Base-by-base conservation (phyloP, 106 monocot species). In the Acanthochlamys bracteata region DNA sequence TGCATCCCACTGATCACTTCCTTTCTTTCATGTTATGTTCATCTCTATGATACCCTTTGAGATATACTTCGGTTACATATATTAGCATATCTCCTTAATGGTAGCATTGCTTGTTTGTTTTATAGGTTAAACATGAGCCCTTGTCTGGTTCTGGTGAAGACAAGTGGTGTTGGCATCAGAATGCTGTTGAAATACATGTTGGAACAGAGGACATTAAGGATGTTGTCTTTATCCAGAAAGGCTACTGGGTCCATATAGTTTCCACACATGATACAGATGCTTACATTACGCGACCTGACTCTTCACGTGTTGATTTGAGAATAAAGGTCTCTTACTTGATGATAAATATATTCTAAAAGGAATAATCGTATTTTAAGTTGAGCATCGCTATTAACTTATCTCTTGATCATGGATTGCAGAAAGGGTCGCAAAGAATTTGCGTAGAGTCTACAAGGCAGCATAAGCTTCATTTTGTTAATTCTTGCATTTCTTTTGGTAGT, bases 141-240 rank as follows among this genome's bases (percentile, higher is more conserved):
- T 69, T 71, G 53, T 60, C 59, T 33, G 7, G 49, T 17, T 9
- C 74, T 33, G 60, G 56, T 54, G 75, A 77, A 43, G 90, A 92
- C 66, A 72, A 66, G 68, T 98, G 91, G 96, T 98, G 91, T 65
- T 98, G 96, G 96, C 79, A 83, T 10, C 75, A 75, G 63, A 78
- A 55, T 66, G 10, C 55, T 59, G 40, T 98, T 66, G 69, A 88
- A 58, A 39, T 98, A 68, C 83, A 92, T 63, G 78, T 98, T 46
- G 85, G 85, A 27, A 67, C 76, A 55, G 80, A 89, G 62, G 91
- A 98, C 64, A 66, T 81, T 59, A 67, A 71, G 8, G 96, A 78
- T 33, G 78, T 88, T 76, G 76, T 75, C 62, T 92, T 98, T 75
- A 74, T 81, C 21, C 98, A 98, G 70, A 88, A 80, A 75, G 98